phyloP scores from a whole-genome alignment of 495 filamentous ascomycete genomes.

The Penicillium maclennaniae region DNA sequence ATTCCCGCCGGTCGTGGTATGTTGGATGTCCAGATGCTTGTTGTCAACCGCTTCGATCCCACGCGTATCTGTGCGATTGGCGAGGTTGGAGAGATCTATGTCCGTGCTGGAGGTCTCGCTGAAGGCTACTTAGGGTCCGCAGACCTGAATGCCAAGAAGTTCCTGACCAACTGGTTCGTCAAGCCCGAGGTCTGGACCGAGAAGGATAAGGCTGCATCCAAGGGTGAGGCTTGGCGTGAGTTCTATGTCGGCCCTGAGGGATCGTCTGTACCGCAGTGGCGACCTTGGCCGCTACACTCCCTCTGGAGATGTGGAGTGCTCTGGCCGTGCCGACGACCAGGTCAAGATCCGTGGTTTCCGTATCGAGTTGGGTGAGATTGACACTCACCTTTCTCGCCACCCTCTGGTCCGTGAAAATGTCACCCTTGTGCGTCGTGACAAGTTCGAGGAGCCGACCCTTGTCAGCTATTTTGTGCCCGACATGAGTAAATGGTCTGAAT shows the following conservation, averaged over 20 bases:
- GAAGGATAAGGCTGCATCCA: conserved; percentile 49
- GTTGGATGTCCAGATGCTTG: conserved; percentile 87
- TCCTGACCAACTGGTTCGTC: conserved; percentile 87
- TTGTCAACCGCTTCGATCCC: conserved; percentile 76
- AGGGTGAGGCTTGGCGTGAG: conserved; percentile 63
- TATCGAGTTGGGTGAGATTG: conserved; percentile 93
- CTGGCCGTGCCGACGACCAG: conserved; percentile 82
- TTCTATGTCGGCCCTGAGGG: conserved; percentile 80
- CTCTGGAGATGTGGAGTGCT: conserved; percentile 69
- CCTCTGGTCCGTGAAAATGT: conserved; percentile 80
- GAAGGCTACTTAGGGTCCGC: conserved; percentile 78
- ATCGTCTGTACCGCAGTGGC: conserved; percentile 81
- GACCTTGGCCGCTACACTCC: conserved; percentile 74
- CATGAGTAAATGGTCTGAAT: conserved; percentile 63
- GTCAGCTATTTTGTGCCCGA: conserved; percentile 92
- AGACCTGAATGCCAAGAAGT: conserved; percentile 72
- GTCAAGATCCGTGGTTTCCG: conserved; percentile 95
- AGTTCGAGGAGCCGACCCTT: conserved; percentile 82
- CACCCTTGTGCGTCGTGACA: conserved; percentile 81
- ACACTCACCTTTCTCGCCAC: conserved; percentile 75
- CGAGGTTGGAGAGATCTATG: conserved; percentile 82
- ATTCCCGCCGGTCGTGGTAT: conserved; percentile 89
- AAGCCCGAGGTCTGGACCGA: conserved; percentile 69
- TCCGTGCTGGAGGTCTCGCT: conserved; percentile 83
- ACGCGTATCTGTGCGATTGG: conserved; percentile 72